Evolutionary conservation across 176 grass and related monocot genomes (phyloP).

Genomic region (Avena atlantica): DNA sequence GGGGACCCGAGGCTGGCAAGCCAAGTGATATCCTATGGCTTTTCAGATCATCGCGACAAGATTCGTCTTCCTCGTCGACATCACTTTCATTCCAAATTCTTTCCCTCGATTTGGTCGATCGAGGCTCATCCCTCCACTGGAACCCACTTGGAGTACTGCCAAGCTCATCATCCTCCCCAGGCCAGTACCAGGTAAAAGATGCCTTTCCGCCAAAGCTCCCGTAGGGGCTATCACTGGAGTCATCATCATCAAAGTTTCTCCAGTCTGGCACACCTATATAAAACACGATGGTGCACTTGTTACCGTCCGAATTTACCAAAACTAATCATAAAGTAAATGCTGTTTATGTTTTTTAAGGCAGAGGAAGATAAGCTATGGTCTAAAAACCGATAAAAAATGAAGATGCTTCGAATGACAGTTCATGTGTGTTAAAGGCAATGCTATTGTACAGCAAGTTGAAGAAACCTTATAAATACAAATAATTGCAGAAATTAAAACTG

Average conservation of each 20-base stretch:
- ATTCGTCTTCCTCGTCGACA: slow-evolving; percentile 68
- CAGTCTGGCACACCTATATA: slow-evolving; percentile 49
- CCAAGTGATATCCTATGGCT: slow-evolving; percentile 69
- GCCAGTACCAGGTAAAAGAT: slow-evolving; percentile 72
- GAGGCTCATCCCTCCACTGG: slow-evolving; percentile 67
- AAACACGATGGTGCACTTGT: slow-evolving; percentile 7
- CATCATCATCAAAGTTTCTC: slow-evolving; percentile 56
- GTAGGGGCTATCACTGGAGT: slow-evolving; percentile 33
- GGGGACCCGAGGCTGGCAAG: slow-evolving; percentile 65
- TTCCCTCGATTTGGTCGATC: slow-evolving; percentile 53
- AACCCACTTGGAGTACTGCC: slow-evolving; percentile 53
- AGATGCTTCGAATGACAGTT: neutral
- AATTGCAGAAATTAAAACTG: neutral
- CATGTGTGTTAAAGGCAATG: neutral
- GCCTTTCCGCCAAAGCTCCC: slow-evolving; percentile 56
- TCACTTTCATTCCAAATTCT: slow-evolving; percentile 84
- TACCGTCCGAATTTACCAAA: slow-evolving; percentile 21
- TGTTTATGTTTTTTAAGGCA: neutral
- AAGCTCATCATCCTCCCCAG: slow-evolving; percentile 48
- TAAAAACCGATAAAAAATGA: neutral
- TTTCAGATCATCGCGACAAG: slow-evolving; percentile 35
- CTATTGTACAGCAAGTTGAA: neutral
- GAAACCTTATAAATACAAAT: neutral
- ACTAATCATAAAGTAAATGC: neutral
- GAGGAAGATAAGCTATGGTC: neutral